Evolutionary conservation across 306 rosid genomes (phyloP), one percentile per base, ranked within the genome.

Genomic region (Cercis canadensis): DNA sequence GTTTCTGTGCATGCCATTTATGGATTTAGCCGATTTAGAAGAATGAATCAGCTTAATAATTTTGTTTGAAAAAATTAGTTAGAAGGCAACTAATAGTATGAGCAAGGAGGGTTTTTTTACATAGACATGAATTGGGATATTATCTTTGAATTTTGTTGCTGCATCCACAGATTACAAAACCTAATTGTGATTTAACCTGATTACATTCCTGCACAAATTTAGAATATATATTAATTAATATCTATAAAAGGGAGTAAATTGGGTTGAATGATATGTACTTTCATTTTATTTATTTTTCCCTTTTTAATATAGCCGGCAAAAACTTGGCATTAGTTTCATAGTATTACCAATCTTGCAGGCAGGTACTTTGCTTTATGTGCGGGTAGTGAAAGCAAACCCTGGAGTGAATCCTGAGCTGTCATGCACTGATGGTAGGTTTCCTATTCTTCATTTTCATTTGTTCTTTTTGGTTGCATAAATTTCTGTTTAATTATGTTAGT

Each of bases 351-450:
- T 64, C 61, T 75, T 67, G 81, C 92, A 91, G 96, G 82, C 53
- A 46, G 99, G 96, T 73, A 80, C 92, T 57, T 82, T 91, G 83
- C 73, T 91, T 56, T 91, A 87, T 34, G 87, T 79, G 52, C 87
- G 97, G 64, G 86, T 95, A 31, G 97, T 83, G 64, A 91, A 86
- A 78, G 96, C 91, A 70, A 95, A 80, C 80, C 90, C 88, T 47
- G 91, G 90, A 77, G 82, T 91, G 88, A 95, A 91, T 83, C 97
- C 99, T 6, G 97, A 91, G 75, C 76, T 95, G 60, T 77, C 99
- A 51, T 95, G 99, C 75, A 89, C 85, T 12, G 96, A 91, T 79
- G 97, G 99, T 95, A 54, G 37, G 89, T 79, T 45, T 67, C 75
- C 43, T 61, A 43, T 66, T 72, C 31, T 39, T 11, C 5, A 6